A percentile compares a stretch with the other conserved stretches of the same genome.
phyloP scores from a whole-genome alignment of 129 eudicot genomes.

The Solidago caesia region DNA sequence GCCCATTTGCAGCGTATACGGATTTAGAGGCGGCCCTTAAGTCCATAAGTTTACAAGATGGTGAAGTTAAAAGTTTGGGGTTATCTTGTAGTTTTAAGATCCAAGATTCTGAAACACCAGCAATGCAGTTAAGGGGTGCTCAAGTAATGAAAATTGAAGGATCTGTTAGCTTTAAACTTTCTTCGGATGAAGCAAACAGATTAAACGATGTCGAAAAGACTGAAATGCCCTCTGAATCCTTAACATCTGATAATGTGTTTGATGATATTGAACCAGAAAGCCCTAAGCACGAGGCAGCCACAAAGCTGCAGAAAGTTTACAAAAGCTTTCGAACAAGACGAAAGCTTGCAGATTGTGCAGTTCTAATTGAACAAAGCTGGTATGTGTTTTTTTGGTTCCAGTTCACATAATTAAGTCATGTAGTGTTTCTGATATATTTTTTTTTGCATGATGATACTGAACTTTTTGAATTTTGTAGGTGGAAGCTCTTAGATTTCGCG shows the following conservation, averaged over 20 bases:
- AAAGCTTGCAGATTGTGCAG: conserved; percentile 97
- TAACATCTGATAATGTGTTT: conserved; percentile 33
- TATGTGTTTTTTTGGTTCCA: conserved; percentile 12
- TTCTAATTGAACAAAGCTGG: conserved; percentile 95
- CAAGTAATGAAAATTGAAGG: conserved; percentile 45
- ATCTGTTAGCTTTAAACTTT: conserved; percentile 51
- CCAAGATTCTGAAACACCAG: conserved; percentile 39
- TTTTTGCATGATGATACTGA: background rate
- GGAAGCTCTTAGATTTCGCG: conserved; percentile 94
- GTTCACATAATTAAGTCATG: background rate
- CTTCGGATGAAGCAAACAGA: conserved; percentile 27
- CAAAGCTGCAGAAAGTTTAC: conserved; percentile 92
- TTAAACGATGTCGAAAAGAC: conserved; percentile 25
- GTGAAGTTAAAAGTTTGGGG: conserved; percentile 43
- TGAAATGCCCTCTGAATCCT: conserved; percentile 25
- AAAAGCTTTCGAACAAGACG: conserved; percentile 93
- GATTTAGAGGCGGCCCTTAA: conserved; percentile 63
- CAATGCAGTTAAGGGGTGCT: conserved; percentile 45
- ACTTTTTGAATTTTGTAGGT: conserved; percentile 43
- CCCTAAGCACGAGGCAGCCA: conserved; percentile 92
- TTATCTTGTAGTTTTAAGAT: conserved; percentile 58
- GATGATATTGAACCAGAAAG: conserved; percentile 36
- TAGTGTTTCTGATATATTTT: background rate
- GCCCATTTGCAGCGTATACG: conserved; percentile 55
- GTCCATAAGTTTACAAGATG: conserved; percentile 44